Conservation (phyloP, 2,329 filamentous ascomycete genomes). For the Fusarium luffae region DNA sequence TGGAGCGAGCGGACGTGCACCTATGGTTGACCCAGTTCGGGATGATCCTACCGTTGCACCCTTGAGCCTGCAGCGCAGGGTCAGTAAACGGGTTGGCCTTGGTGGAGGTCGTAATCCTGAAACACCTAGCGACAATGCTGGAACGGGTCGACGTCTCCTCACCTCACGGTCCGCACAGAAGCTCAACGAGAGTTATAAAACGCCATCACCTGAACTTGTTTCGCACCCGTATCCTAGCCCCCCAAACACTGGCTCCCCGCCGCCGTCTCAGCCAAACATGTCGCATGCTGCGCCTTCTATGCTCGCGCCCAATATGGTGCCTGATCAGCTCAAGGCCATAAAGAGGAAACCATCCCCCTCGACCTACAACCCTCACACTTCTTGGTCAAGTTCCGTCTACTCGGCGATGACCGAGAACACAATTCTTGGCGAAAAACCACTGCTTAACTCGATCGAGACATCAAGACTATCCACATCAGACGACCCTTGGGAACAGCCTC, state of each 20-base stretch:
- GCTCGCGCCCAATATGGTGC: conserved; percentile 37
- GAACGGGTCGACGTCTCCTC: conserved; percentile 51
- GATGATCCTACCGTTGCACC: conserved; percentile 68
- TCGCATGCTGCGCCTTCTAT: conserved; percentile 33
- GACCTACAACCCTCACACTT: conserved; percentile 44
- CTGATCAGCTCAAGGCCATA: conserved; percentile 53
- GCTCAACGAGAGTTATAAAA: conserved; percentile 44
- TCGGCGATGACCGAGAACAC: conserved; percentile 46
- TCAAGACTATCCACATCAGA: conserved; percentile 40
- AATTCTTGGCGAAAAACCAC: conserved; percentile 25
- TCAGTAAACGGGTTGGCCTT: conserved; percentile 55
- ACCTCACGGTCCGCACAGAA: conserved; percentile 51
- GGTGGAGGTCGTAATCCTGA: conserved; percentile 49
- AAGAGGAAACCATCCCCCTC: conserved; percentile 59
- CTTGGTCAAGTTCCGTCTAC: conserved; percentile 53
- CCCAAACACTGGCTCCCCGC: conserved; percentile 46
- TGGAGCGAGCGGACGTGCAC: conserved; percentile 75
- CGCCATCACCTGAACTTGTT: conserved; percentile 39
- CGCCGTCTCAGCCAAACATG: conserved; percentile 29
- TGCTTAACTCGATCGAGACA: conserved; percentile 22
- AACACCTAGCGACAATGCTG: conserved; percentile 47
- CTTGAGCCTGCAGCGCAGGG: conserved; percentile 66
- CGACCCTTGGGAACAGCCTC: conserved; percentile 61
- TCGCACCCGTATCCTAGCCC: conserved; percentile 51
- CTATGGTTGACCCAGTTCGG: conserved; percentile 71